Evolutionary conservation across 176 grass and related monocot species (phyloP), one percentile per base, ranked within the genome.

Genomic region (Carex cristatella): DNA sequence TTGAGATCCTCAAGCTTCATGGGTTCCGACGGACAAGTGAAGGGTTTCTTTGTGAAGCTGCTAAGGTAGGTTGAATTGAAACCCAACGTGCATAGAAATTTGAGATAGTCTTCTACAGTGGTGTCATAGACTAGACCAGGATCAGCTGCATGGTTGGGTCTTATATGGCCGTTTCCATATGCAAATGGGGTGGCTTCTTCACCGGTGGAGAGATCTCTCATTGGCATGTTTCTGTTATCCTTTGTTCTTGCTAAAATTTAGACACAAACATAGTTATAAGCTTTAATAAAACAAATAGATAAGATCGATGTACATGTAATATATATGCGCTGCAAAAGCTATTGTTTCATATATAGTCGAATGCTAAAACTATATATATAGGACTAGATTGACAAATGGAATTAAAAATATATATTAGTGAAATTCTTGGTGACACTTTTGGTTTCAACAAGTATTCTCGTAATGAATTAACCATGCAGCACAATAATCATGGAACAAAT

Each of bases 121-220:
- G 80, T 18, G 82, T 97, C 92, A 83, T 94, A 97, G 13, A 94
- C 89, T 31, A 97, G 92, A 4, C 92, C 94, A 0, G 94, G 94
- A 69, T 94, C 84, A 42, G 81, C 10, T n/a, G 94, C 94, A 10
- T 81, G 87, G 84, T 88, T 92, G 0, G 94, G 94, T 69, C 90
- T 86, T 55, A 94, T 82, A 82, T 94, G 91, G 51, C 92, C 92
- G 1, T 90, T 88, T 27, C 94, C 94, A 65, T 90, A 86, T 10
- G 81, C 81, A 79, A 97, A 93, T 7, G 92, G 81, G 5, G 57
- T 93, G n/a, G 92, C 89, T 86, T 91, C 10, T 0, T 51, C 11
- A 2, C 48, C 72, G 0, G 72, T 76, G 10, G 48, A 9, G 30
- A 55, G 48, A 80, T 91, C 89, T 58, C 85, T 86, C 58, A 97